Conservation (phyloP, 345 rosid genomes). For the Citrus cavaleriei region DNA sequence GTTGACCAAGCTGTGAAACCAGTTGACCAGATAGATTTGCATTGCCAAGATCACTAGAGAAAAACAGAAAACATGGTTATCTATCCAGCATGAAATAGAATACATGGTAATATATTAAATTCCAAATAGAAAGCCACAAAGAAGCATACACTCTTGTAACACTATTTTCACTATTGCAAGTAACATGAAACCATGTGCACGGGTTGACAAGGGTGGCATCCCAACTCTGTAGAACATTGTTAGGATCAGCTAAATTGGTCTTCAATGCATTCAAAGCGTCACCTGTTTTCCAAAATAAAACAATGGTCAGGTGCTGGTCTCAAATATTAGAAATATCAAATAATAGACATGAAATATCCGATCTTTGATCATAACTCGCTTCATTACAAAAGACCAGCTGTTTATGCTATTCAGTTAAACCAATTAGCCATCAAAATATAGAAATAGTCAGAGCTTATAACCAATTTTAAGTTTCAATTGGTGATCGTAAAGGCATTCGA, state of each 20-base stretch:
- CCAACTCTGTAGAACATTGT: conserved; percentile 77
- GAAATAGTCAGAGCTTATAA: not conserved
- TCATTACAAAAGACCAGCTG: not conserved
- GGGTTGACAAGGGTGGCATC: conserved; percentile 73
- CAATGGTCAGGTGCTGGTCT: not conserved
- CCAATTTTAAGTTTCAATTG: not conserved
- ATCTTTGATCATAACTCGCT: not conserved
- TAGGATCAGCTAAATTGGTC: conserved; percentile 64
- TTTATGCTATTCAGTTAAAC: not conserved
- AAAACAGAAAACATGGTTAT: not conserved
- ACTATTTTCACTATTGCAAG: conserved; percentile 67
- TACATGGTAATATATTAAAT: not conserved
- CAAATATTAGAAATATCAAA: not conserved
- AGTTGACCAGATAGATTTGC: conserved; percentile 63
- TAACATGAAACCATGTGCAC: conserved; percentile 85
- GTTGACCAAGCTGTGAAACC: conserved; percentile 62
- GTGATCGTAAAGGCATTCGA: not conserved
- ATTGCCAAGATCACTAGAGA: conserved; percentile 58
- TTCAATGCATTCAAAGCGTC: conserved; percentile 81
- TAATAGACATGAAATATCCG: not conserved
- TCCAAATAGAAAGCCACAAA: conserved; percentile 3
- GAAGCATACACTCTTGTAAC: conserved; percentile 79
- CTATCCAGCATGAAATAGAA: not conserved
- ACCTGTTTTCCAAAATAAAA: conserved; percentile 38
- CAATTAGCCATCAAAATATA: not conserved